phyloP scores from a whole-genome alignment of 2,329 filamentous ascomycete species.

The Neodidymelliopsis sp. region DNA sequence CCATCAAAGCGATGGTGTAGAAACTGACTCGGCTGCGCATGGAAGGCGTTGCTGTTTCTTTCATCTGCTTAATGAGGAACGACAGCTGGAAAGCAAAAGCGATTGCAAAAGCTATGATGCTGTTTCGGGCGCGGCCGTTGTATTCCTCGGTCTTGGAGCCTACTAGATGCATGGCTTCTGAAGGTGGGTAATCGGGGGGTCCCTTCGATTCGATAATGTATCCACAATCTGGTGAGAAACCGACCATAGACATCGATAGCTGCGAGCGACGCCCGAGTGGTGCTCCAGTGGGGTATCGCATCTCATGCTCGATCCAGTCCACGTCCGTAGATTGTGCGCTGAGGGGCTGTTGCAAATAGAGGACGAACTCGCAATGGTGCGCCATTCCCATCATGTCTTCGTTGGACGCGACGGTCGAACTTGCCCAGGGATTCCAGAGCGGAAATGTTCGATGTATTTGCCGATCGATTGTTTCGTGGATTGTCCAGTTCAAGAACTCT shows the following conservation, averaged over 20 bases:
- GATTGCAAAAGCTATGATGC: slow-evolving; percentile 61
- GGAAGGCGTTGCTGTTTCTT: slow-evolving; percentile 69
- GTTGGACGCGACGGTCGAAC: slow-evolving; percentile 64
- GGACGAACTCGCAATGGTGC: slow-evolving; percentile 86
- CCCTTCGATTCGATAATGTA: slow-evolving; percentile 69
- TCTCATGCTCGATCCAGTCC: slow-evolving; percentile 64
- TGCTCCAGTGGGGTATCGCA: slow-evolving; percentile 66
- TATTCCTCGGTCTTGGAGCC: slow-evolving; percentile 67
- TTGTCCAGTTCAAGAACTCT: slow-evolving; percentile 73
- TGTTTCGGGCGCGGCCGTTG: slow-evolving; percentile 59
- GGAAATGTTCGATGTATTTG: slow-evolving; percentile 67
- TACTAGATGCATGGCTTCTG: slow-evolving; percentile 60
- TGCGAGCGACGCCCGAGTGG: slow-evolving; percentile 59
- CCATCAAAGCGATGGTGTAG: slow-evolving; percentile 68
- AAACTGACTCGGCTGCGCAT: slow-evolving; percentile 70
- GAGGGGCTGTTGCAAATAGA: slow-evolving; percentile 76
- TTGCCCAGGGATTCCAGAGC: slow-evolving; percentile 75
- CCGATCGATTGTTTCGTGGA: slow-evolving; percentile 71
- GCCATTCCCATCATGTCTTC: slow-evolving; percentile 69
- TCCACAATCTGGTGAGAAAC: slow-evolving; percentile 73
- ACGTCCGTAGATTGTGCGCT: slow-evolving; percentile 47
- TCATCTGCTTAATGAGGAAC: slow-evolving; percentile 68
- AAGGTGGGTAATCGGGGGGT: slow-evolving; percentile 61
- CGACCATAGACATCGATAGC: slow-evolving; percentile 65
- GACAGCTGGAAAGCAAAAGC: slow-evolving; percentile 62